Evolutionary conservation across 768 basidiomycete genomes (phyloP).

Genomic region (Lactifluus subvellereus): DNA sequence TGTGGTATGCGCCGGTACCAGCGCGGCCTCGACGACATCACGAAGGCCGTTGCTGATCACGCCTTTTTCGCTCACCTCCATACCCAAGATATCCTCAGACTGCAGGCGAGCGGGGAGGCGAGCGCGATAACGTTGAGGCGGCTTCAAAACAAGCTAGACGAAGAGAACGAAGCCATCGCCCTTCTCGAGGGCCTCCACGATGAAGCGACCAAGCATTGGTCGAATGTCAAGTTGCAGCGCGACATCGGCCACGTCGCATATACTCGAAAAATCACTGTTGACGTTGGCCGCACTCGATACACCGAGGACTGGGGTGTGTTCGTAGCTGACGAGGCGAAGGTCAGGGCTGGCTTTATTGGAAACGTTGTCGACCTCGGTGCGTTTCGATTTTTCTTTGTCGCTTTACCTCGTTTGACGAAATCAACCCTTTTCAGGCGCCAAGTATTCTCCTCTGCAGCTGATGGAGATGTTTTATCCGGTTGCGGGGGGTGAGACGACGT

Average conservation of each 20-base stretch:
- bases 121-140: too few species aligned
- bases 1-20: too few species aligned
- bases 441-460: background rate
- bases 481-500: background rate
- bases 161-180: background rate
- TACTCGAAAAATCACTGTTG: background rate
- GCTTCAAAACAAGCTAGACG: background rate
- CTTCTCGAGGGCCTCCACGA: background rate
- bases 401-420: too few species aligned
- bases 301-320: too few species aligned
- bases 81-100: too few species aligned
- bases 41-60: too few species aligned
- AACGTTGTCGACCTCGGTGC: constrained; percentile 1
- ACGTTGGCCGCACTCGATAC: too few species aligned
- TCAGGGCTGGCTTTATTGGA: too few species aligned
- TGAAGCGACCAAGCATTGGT: background rate
- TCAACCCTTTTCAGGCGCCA: background rate
- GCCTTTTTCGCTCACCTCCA: too few species aligned
- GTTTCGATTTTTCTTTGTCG: background rate
- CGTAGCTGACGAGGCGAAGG: too few species aligned
- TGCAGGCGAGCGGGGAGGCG: too few species aligned
- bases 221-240: background rate
- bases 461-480: background rate
- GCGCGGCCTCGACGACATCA: too few species aligned
- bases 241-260: background rate